phyloP scores from a whole-genome alignment of 495 filamentous ascomycete genomes.

The Aspergillus homomorphus region DNA sequence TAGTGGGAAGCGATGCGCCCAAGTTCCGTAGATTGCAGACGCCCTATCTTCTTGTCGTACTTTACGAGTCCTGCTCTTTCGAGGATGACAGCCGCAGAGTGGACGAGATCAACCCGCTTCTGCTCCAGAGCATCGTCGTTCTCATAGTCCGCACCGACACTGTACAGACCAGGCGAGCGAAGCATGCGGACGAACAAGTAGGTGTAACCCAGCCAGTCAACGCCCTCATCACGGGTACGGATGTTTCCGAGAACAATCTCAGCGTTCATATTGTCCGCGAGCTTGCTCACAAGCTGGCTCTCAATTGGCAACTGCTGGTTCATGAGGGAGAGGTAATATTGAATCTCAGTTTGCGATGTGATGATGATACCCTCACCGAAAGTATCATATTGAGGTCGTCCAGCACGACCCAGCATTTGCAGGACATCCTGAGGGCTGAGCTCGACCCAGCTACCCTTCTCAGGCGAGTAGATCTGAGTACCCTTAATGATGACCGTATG shows the following conservation, averaged over 20 bases:
- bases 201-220: constrained; percentile 98
- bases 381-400: constrained; percentile 93
- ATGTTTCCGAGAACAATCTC: constrained; percentile 95
- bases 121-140: constrained; percentile 89
- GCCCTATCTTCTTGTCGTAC: constrained; percentile 92
- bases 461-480: constrained; percentile 95
- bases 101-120: constrained; percentile 92
- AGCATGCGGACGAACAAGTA: constrained; percentile 99
- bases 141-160: constrained; percentile 92
- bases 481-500: constrained; percentile 98
- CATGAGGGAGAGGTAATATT: constrained; percentile 92
- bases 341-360: constrained; percentile 88
- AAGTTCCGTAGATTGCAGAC: constrained; percentile 86
- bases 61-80: constrained; percentile 87
- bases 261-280: constrained; percentile 96
- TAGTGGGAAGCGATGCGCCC: constrained; percentile 96
- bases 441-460: constrained; percentile 99
- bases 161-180: constrained; percentile 90
- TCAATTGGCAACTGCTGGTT: constrained; percentile 98
- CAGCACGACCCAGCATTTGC: constrained; percentile 97
- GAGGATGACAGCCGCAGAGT: constrained; percentile 85
- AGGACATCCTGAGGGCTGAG: constrained; percentile 95
- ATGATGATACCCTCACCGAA: constrained; percentile 99
- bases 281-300: constrained; percentile 87
- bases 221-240: constrained; percentile 88